Percentiles rank a stretch among this genome's conserved stretches.
These are phyloP conservation scores for Phialophora verrucosa DNA, from an alignment of 2,329 filamentous ascomycete species.

Conservation along the genomic window DNA sequence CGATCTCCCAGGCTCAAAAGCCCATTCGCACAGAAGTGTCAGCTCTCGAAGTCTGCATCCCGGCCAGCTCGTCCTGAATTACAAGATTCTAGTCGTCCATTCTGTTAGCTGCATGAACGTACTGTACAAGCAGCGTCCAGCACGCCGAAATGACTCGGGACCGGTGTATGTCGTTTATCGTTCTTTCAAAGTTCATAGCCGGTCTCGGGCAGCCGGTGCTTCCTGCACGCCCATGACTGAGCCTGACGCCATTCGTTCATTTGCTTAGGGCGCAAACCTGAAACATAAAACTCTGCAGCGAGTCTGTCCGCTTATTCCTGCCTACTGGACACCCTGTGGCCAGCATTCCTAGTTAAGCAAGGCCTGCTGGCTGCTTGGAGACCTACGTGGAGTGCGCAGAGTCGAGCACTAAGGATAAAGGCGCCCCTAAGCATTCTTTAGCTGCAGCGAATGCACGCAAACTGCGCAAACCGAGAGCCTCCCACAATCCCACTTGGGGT, in stretches of 20 bases:
- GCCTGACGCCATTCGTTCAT: conserved; percentile 10
- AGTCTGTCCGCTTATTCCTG: conserved; percentile 6
- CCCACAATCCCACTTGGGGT: not conserved
- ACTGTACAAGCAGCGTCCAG: not conserved
- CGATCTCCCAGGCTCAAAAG: conserved; percentile 1
- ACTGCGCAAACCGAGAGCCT: conserved; percentile 2
- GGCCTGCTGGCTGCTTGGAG: conserved; percentile 1
- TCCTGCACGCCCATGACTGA: conserved; percentile 11
- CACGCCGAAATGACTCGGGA: not conserved
- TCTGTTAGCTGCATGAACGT: conserved; percentile 1
- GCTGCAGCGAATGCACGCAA: conserved; percentile 20
- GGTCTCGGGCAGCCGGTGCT: not conserved
- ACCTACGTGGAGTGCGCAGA: conserved; percentile 21
- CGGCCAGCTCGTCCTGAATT: not conserved
- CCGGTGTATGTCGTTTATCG: not conserved
- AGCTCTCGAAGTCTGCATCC: not conserved
- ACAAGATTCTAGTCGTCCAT: not conserved
- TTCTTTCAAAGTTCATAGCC: not conserved
- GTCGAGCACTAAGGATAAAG: conserved; percentile 15
- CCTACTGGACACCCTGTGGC: conserved; percentile 5
- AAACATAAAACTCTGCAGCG: conserved; percentile 19
- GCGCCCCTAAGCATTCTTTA: conserved; percentile 27
- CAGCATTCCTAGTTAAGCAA: conserved; percentile 13
- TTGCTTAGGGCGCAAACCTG: conserved; percentile 9
- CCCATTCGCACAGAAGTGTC: not conserved